These are phyloP conservation scores for Coemansia sp. DNA, from an alignment of 192 early-diverging fungal species.

Conservation along the genomic window DNA sequence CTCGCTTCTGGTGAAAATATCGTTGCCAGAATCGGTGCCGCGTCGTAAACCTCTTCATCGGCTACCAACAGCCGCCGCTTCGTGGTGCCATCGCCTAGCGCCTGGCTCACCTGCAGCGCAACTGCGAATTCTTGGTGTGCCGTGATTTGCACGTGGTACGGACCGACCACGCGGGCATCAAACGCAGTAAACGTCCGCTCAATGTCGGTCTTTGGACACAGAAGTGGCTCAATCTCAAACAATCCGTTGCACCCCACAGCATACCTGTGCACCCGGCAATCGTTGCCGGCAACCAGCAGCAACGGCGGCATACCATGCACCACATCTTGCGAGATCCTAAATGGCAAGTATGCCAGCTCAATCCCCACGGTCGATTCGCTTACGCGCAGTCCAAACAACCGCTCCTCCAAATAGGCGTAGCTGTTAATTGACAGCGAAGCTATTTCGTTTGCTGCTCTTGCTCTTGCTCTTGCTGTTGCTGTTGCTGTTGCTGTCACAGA, in stretches of 20 bases:
- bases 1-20: slow-evolving; percentile 39
- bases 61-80: slow-evolving; percentile 37
- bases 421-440: slow-evolving; percentile 30
- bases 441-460: background rate
- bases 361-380: slow-evolving; percentile 13
- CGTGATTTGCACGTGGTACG: slow-evolving; percentile 46
- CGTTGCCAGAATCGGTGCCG: slow-evolving; percentile 43
- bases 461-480: too few relatives aligned
- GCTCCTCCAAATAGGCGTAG: slow-evolving; percentile 52
- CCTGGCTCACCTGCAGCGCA: slow-evolving; percentile 42
- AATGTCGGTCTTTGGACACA: slow-evolving; percentile 37
- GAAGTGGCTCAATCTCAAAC: slow-evolving; percentile 44
- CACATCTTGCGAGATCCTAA: slow-evolving; percentile 53
- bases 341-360: slow-evolving; percentile 48
- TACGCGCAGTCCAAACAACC: slow-evolving; percentile 32
- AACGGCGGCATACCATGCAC: slow-evolving; percentile 36
- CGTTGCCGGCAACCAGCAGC: slow-evolving; percentile 48
- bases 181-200: slow-evolving; percentile 41
- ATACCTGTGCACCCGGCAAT: slow-evolving; percentile 47
- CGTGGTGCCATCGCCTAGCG: background rate
- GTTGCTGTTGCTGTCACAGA: slow-evolving; percentile 1
- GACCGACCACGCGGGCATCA: slow-evolving; percentile 45
- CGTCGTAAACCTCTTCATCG: slow-evolving; percentile 51
- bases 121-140: slow-evolving; percentile 54
- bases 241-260: slow-evolving; percentile 44